Evolutionary conservation across 1,284 basidiomycete species (phyloP).

Genomic region (Austroboletus novae-zelandiae): DNA sequence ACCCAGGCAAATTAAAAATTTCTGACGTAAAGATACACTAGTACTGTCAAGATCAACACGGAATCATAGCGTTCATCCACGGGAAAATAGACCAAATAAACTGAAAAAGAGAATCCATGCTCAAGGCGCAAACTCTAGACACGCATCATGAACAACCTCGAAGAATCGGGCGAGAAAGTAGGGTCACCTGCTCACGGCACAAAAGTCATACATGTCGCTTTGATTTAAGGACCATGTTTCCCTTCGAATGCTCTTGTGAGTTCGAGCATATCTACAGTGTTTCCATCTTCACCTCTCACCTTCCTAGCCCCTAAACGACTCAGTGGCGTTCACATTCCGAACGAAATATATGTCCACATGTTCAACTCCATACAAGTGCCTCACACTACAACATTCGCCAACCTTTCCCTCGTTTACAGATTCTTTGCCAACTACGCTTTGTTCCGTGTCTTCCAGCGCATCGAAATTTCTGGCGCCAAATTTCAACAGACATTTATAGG

Average conservation of each 20-base stretch:
- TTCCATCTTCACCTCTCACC: background rate
- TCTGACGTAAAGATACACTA: no score
- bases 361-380: slow-evolving; percentile 25
- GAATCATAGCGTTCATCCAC: no score
- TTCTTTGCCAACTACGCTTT: slow-evolving; percentile 22
- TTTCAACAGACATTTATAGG: no score
- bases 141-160: slow-evolving; percentile 5
- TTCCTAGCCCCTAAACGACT: slow-evolving; percentile 22
- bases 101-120: no score
- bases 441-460: slow-evolving; percentile 35
- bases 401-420: slow-evolving; percentile 35
- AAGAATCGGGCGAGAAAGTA: background rate
- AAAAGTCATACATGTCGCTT: no score
- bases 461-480: slow-evolving; percentile 26
- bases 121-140: slow-evolving; percentile 24
- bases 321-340: slow-evolving; percentile 19
- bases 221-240: background rate
- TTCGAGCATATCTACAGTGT: background rate
- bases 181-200: no score
- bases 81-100: no score
- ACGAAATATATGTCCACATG: slow-evolving; percentile 39
- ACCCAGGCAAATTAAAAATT: no score
- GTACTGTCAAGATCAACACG: no score
- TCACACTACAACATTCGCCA: background rate
- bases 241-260: background rate